Percentiles rank a stretch among this genome's conserved stretches.
Evolutionary conservation across 129 eudicot species (phyloP).

Genomic region (Pulicaria dysenterica): DNA sequence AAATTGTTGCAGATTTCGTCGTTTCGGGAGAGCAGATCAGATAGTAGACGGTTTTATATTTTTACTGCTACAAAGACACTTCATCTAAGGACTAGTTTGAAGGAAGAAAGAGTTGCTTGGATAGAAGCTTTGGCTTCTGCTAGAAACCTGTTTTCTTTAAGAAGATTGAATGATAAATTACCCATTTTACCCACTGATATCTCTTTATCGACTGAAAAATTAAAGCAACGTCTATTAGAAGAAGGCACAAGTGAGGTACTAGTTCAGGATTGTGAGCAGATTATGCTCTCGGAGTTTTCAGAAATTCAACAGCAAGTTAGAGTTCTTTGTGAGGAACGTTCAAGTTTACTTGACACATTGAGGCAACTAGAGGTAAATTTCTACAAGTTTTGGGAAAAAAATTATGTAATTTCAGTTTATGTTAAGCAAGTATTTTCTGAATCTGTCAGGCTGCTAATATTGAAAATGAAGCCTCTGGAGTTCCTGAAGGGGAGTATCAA

Average conservation of each 20-base stretch:
- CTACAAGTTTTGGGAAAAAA: background rate
- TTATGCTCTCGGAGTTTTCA: conserved; percentile 43
- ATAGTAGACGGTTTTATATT: conserved; percentile 72
- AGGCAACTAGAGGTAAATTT: conserved; percentile 40
- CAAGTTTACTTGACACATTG: conserved; percentile 41
- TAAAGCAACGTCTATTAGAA: conserved; percentile 50
- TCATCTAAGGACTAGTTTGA: conserved; percentile 70
- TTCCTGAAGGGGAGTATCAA: conserved; percentile 66
- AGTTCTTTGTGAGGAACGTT: conserved; percentile 40
- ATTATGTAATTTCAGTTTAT: background rate
- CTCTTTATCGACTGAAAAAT: conserved; percentile 69
- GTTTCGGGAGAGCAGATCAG: conserved; percentile 82
- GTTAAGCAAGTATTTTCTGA: conserved; percentile 9
- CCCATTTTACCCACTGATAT: conserved; percentile 46
- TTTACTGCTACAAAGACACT: conserved; percentile 91
- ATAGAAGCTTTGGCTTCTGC: conserved; percentile 72
- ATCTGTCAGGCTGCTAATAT: conserved; percentile 65
- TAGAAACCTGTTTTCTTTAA: conserved; percentile 56
- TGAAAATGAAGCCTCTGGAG: conserved; percentile 72
- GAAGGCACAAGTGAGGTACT: conserved; percentile 38
- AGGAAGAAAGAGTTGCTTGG: conserved; percentile 79
- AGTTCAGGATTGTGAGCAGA: conserved; percentile 44
- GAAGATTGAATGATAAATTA: conserved; percentile 51
- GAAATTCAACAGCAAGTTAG: conserved; percentile 44
- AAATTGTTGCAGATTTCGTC: conserved; percentile 63